Evolutionary conservation across 2,329 filamentous ascomycete genomes (phyloP).

Genomic region (Nothomitra cinnamomea): DNA sequence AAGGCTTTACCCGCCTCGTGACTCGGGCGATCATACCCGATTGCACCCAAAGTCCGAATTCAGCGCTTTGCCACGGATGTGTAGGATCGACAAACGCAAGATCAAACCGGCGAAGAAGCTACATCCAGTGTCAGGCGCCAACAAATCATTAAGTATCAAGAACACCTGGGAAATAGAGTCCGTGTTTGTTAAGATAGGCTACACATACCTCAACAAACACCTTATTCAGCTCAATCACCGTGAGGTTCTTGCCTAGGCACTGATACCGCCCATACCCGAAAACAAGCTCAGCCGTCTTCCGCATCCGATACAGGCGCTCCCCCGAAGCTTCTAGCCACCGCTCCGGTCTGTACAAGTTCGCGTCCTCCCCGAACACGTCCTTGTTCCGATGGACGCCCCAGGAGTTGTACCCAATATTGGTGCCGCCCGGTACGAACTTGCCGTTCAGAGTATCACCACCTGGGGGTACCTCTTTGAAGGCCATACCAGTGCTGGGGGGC

Average conservation of each 20-base stretch:
- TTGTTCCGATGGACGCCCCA: conserved; percentile 59
- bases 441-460: neutral
- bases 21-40: too few relatives aligned
- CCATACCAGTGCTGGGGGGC: too few relatives aligned
- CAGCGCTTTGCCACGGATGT: neutral
- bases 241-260: conserved; percentile 42
- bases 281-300: conserved; percentile 47
- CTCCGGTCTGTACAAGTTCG: conserved; percentile 50
- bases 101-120: neutral
- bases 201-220: conserved; percentile 18
- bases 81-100: neutral
- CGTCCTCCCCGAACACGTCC: conserved; percentile 51
- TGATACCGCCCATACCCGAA: conserved; percentile 56
- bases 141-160: too few relatives aligned
- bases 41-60: too few relatives aligned
- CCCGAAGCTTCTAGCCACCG: conserved; percentile 41
- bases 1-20: too few relatives aligned
- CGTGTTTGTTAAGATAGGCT: too few relatives aligned
- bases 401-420: conserved; percentile 56
- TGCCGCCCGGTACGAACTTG: conserved; percentile 41
- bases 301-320: conserved; percentile 43
- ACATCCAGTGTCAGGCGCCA: too few relatives aligned
- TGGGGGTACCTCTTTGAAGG: too few relatives aligned
- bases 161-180: too few relatives aligned
- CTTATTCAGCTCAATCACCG: conserved; percentile 33